Evolutionary conservation across 208 protist species (phyloP), one percentile per base, ranked within the genome.

Genomic region (Leishmania aethiopica): DNA sequence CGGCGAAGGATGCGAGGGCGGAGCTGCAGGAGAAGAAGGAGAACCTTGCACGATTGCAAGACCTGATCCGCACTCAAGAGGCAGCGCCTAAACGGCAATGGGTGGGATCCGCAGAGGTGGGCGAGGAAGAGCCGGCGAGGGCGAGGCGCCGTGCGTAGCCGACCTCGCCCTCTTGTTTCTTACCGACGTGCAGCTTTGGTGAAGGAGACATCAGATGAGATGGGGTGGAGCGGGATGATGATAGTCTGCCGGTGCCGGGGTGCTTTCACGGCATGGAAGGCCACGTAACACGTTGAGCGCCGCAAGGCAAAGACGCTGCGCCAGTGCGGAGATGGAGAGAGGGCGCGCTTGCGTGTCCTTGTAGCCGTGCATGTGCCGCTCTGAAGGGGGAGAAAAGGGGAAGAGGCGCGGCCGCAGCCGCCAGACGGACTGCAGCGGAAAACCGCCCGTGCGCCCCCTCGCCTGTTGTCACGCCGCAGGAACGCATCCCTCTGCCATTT

Each of bases 1-100:
- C 84, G 0, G 49, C 93, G 51, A 59, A 7, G 7, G 85, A 90
- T 60, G 75, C 78, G 45, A 80, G 86, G 79, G 74, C 76, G 11
- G 85, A 85, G 64, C 66, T 96, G 42, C 84, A 77, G 64, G 80
- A 90, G 77, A 86, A 84, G 71, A 67, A 82, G 67, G 64, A 82
- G 69, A 78, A 85, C 49, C 80, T 93, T 15, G 35, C 67, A 42
- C 77, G 84, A 1, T n/a, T 85, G 22, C 77, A 81, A 32, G 73
- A 78, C 32, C 57, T 83, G 42, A 37, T 84, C n/a, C 45, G 37
- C 6, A 64, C 66, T 35, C 55, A 73, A 64, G 35, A 77, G 71
- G 37, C 49, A 62, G 25, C 32, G 22, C 32, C 73, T 19, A 77
- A 55, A 62, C 47, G 73, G 6, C 45, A 62, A 45, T 13, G 73